A percentile compares a stretch with the other conserved stretches of the same genome.
Evolutionary conservation across 306 rosid species (phyloP).

Genomic region (Pyrus bretschneideri): DNA sequence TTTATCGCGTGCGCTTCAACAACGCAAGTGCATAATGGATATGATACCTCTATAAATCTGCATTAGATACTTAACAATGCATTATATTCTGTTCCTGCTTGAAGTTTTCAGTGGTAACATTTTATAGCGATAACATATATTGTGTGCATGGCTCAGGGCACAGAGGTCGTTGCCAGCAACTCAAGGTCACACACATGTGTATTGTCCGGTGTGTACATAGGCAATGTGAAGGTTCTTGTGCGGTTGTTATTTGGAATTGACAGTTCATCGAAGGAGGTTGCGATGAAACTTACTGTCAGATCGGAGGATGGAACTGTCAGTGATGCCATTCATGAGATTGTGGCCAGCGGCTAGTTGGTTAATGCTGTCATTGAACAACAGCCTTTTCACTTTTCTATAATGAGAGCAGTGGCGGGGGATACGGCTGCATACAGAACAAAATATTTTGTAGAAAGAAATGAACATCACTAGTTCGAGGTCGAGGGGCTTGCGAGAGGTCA

Average conservation of each 20-base stretch:
- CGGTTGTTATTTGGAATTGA: slow-evolving; percentile 83
- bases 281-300: slow-evolving; percentile 86
- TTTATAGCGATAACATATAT: background rate
- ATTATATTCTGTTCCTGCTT: too few relatives aligned
- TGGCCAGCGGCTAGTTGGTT: slow-evolving; percentile 73
- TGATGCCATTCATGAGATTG: slow-evolving; percentile 81
- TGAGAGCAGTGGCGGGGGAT: slow-evolving; percentile 15
- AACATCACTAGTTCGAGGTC: slow-evolving; percentile 3
- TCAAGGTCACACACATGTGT: slow-evolving; percentile 85
- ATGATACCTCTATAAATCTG: background rate
- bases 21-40: background rate
- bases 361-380: slow-evolving; percentile 7
- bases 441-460: slow-evolving; percentile 38
- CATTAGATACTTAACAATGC: background rate
- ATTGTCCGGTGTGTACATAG: slow-evolving; percentile 76
- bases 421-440: slow-evolving; percentile 24
- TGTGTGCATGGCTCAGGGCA: slow-evolving; percentile 52
- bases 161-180: slow-evolving; percentile 78
- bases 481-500: slow-evolving; percentile 7
- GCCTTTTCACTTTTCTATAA: slow-evolving; percentile 18
- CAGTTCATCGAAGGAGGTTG: slow-evolving; percentile 81
- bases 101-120: too few relatives aligned
- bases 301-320: slow-evolving; percentile 72
- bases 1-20: background rate
- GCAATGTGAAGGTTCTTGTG: slow-evolving; percentile 77